Conservation (phyloP, 1,284 basidiomycete genomes). For the Ustilago curta region DNA sequence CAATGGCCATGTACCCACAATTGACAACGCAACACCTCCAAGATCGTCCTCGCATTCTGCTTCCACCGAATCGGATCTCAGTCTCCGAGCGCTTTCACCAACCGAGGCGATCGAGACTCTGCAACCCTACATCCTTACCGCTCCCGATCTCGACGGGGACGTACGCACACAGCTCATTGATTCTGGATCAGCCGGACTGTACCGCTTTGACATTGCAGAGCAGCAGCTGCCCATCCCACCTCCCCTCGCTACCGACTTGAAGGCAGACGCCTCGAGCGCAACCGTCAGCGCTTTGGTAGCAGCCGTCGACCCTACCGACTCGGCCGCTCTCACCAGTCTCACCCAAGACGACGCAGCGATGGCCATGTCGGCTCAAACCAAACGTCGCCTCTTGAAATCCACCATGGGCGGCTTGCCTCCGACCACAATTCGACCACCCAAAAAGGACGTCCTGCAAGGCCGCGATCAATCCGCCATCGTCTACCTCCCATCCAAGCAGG, state of each 20-base stretch:
- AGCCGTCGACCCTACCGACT: constrained; percentile 22
- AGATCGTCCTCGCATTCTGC: constrained; percentile 6
- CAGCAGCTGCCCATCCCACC: constrained; percentile 30
- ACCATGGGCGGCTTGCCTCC: constrained; percentile 14
- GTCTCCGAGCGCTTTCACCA: constrained; percentile 27
- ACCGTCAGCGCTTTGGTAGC: constrained; percentile 4
- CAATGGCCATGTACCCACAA: background rate
- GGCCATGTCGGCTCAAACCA: constrained; percentile 32
- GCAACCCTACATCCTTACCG: constrained; percentile 24
- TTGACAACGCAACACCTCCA: background rate
- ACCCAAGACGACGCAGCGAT: constrained; percentile 10
- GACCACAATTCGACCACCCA: constrained; percentile 8
- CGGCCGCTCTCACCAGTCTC: constrained; percentile 6
- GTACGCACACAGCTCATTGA: constrained; percentile 7
- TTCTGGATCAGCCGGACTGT: constrained; percentile 20
- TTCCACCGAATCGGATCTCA: constrained; percentile 23
- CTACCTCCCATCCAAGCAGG: constrained; percentile 35
- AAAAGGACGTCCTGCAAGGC: constrained; percentile 25
- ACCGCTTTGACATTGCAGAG: constrained; percentile 40
- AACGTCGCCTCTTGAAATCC: constrained; percentile 34
- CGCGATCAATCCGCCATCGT: constrained; percentile 34
- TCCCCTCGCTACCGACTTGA: constrained; percentile 5
- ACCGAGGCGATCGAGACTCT: constrained; percentile 9
- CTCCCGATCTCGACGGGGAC: constrained; percentile 7
- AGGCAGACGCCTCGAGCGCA: background rate